Evolutionary conservation across 106 monocot species (phyloP), one percentile per base, ranked within the genome.

Genomic region (Alisma plantagoaquatica): DNA sequence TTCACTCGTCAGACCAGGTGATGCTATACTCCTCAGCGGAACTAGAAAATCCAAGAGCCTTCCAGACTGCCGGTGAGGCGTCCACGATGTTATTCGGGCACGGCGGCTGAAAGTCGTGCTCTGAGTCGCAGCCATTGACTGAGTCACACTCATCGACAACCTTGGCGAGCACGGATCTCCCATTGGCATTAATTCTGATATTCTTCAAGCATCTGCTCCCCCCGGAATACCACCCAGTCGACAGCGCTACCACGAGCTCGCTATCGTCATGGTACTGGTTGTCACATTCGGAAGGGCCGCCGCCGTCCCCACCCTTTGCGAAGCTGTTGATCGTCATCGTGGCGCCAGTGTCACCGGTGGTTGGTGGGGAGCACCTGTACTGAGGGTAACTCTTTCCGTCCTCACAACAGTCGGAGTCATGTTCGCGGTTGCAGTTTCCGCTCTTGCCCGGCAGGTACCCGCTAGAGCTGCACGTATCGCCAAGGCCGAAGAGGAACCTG

Each of bases 81-180:
- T 68, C 68, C 11, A 75, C 68, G 15, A 63, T 46, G 43, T 75
- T 41, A 28, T 57, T 68, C 15, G 10, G 29, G 48, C 74, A 75
- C 12, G 74, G 74, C 14, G 74, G 74, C 53, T 61, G 60, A 35
- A 7, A 49, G 23, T 30, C 63, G 26, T 75, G 68, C 38, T 46
- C 51, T 2, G 23, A 4, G 29, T 75, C 74, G 44, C 74, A 75
- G 11, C 74, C 74, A 25, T 69, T 3, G 1, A 63, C 21, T 0
- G 74, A 75, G 27, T 75, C 68, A 19, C 74, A 75, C 32, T 75
- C 75, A 33, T 75, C 75, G 10, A 75, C 63, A 20, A 68, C 75
- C n/a, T n/a, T n/a, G n/a, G n/a, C n/a, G n/a, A n/a, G n/a, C n/a
- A n/a, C n/a, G n/a, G n/a, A n/a, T n/a, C n/a, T n/a, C n/a, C n/a